phyloP scores from a whole-genome alignment of 2,329 filamentous ascomycete species.

The Xenoacremonium recifei region DNA sequence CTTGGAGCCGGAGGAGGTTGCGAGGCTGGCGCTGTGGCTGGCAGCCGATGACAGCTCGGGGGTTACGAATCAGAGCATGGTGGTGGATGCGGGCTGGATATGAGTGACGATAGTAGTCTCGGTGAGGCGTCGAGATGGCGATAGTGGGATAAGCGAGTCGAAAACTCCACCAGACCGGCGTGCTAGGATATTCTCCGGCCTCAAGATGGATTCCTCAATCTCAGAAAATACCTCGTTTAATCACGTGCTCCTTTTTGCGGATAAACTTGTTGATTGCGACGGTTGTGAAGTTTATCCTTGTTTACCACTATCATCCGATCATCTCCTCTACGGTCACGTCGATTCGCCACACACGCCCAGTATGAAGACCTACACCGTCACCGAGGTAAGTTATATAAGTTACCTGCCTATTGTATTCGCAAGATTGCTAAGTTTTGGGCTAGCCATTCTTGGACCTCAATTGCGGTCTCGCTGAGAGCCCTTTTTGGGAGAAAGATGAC shows the following conservation, averaged over 20 bases:
- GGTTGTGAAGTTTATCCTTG: too few species aligned
- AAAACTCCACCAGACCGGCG: too few species aligned
- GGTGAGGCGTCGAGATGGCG: too few species aligned
- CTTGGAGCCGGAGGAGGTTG: conserved; percentile 42
- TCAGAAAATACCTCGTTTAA: too few species aligned
- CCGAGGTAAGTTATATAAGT: conserved; percentile 5
- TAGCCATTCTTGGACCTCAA: conserved; percentile 16
- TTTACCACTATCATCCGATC: too few species aligned
- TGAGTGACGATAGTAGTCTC: neutral
- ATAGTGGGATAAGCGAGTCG: too few species aligned
- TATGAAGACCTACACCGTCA: conserved; percentile 14
- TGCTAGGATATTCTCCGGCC: too few species aligned
- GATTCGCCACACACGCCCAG: too few species aligned
- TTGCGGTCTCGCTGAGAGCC: conserved; percentile 14
- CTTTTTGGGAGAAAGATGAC: conserved; percentile 11
- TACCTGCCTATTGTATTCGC: neutral
- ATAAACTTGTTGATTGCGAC: too few species aligned
- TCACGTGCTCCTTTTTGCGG: too few species aligned
- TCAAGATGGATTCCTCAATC: too few species aligned
- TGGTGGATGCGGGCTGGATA: conserved; percentile 32
- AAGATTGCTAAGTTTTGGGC: neutral
- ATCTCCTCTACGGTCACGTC: too few species aligned
- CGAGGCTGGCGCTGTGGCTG: conserved; percentile 44
- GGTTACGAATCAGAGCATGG: conserved; percentile 41
- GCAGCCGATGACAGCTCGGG: conserved; percentile 45